Base-by-base conservation (phyloP, 495 filamentous ascomycete species). In the Tuber calosporum region DNA sequence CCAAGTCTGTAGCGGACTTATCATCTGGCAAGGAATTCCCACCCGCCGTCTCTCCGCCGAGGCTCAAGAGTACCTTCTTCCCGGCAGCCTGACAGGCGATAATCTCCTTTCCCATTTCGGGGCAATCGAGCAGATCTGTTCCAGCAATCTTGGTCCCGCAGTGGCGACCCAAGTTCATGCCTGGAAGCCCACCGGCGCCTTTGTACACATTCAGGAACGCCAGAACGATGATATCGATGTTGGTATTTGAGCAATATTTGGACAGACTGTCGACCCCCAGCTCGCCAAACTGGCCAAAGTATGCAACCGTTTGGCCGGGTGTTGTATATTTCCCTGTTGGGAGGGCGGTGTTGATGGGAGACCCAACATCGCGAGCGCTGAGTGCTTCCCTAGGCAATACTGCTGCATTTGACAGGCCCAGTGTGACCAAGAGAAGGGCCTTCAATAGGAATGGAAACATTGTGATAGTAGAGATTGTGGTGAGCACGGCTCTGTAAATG, bases 191-290 rank as follows among this genome's bases (percentile, higher is more conserved):
- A 13, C 78, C 82, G 69, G 88, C 84, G 22, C 85, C 82, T 0
- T 91, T 90, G 78, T 91, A 92, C 7, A 83, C 72, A 74, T 90
- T 86, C 45, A 92, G 83, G 80, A 92, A 93, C 0, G 84, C 89
- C 40, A 92, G 75, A 68, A 87, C 86, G 79, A 93, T 89, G 67
- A 93, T 87, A 77, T 92, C 91, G 72, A 90, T 83, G 15, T 82
- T 83, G 0, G 85, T 80, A 58, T 90, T 84, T 36, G 86, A 78
- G 82, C 90, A 92, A 77, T 88, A 88, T 45, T 86, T 83, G 37
- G 81, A 78, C 1, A 93, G 85, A 36, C 84, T 39, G 4, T 69
- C 34, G 6, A 17, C 11, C 6, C 11, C 38, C 15, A 19, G 34
- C 0, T 26, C 22, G 67, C 38, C 37, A 19, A n/a, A 39, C 26